phyloP scores from a whole-genome alignment of 352 stramenopile species.

The Halophytophthora batemanensis region DNA sequence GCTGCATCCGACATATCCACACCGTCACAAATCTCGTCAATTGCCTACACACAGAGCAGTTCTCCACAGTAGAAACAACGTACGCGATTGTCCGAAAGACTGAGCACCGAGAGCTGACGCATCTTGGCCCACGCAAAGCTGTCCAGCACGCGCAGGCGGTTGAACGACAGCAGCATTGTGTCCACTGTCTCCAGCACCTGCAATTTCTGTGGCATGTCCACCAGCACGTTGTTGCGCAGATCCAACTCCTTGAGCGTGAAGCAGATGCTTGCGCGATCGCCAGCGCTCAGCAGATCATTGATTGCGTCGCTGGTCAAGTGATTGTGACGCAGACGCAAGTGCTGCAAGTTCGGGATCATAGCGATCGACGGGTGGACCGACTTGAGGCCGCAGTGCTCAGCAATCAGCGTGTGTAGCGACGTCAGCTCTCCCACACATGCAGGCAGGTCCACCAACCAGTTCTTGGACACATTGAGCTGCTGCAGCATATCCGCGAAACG shows the following conservation, averaged over 20 bases:
- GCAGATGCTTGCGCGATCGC: slow-evolving; percentile 25
- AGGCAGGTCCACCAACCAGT: slow-evolving; percentile 43
- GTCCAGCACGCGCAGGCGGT: slow-evolving; percentile 52
- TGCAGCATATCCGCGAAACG: slow-evolving; percentile 48
- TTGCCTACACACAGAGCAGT: slow-evolving; percentile 1
- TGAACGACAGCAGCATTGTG: slow-evolving; percentile 70
- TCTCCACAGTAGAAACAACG: slow-evolving; percentile 5
- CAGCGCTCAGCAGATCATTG: slow-evolving; percentile 33
- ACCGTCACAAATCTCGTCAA: neutral
- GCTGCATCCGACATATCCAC: slow-evolving; percentile 20
- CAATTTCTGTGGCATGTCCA: slow-evolving; percentile 38
- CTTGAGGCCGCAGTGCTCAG: slow-evolving; percentile 65
- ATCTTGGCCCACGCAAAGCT: slow-evolving; percentile 58
- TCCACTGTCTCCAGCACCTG: slow-evolving; percentile 49
- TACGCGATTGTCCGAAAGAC: slow-evolving; percentile 69
- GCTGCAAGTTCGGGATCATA: slow-evolving; percentile 48
- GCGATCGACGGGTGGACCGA: slow-evolving; percentile 47
- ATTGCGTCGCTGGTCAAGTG: slow-evolving; percentile 52
- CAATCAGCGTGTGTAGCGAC: slow-evolving; percentile 61
- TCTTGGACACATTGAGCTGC: slow-evolving; percentile 73
- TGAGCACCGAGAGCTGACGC: slow-evolving; percentile 59
- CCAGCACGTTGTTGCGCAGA: slow-evolving; percentile 67
- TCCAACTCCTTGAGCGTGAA: slow-evolving; percentile 66
- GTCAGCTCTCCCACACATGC: slow-evolving; percentile 46
- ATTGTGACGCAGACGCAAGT: slow-evolving; percentile 75